Evolutionary conservation across 768 basidiomycete species (phyloP), one percentile per base, ranked within the genome.

Genomic region (Myochromella boudieri): DNA sequence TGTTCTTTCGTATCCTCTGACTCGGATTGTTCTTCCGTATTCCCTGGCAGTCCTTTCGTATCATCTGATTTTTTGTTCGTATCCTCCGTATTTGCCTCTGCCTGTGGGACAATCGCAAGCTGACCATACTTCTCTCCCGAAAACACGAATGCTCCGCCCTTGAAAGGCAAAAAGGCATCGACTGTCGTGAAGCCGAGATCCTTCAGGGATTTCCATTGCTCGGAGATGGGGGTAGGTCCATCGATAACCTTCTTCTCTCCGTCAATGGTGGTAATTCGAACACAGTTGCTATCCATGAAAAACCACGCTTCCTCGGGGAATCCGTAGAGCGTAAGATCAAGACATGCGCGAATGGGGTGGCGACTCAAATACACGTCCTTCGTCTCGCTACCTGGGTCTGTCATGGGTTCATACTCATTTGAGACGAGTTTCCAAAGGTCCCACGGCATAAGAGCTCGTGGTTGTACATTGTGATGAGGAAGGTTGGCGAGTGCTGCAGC

Each of bases 51-150:
- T n/a, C n/a, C n/a, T n/a, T n/a, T n/a, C n/a, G n/a, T n/a, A n/a
- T n/a, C n/a, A n/a, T n/a, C n/a, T n/a, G n/a, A n/a, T n/a, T n/a
- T n/a, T n/a, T n/a, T n/a, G n/a, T n/a, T n/a, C n/a, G n/a, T n/a
- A n/a, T n/a, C n/a, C n/a, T n/a, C n/a, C n/a, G n/a, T n/a, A n/a
- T n/a, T n/a, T n/a, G n/a, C n/a, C n/a, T n/a, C n/a, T n/a, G n/a
- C n/a, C n/a, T n/a, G n/a, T n/a, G n/a, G n/a, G n/a, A 21, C 18
- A 34, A 44, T 44, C 31, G 42, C 29, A 15, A 44, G 32, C 15
- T 32, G 42, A 10, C 42, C 42, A 26, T 44, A 44, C 42, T 44
- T 44, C 11, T 44, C 42, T 18, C 31, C 31, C 17, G 42, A 44
- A 34, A 44, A 44, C 3, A 44, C 29, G 11, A 18, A 44, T 9